phyloP scores from a whole-genome alignment of 371 early-diverging fungal species.

The Mucor sp. region DNA sequence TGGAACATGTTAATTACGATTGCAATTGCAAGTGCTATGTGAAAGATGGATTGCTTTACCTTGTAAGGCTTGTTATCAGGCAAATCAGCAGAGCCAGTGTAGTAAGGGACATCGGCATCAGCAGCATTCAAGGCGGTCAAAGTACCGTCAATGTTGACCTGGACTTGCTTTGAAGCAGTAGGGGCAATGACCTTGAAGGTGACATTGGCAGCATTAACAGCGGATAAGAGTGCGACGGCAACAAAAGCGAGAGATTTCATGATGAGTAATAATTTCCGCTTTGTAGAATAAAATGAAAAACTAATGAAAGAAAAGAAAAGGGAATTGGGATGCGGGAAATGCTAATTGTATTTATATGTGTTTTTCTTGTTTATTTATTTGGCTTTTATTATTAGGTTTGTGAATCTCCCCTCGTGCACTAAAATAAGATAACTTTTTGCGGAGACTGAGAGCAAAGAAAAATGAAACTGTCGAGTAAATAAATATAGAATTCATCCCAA shows the following conservation, averaged over 20 bases:
- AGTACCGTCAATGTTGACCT: slow-evolving; percentile 50
- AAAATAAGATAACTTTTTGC: not conserved
- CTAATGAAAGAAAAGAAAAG: slow-evolving; percentile 8
- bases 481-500: not conserved
- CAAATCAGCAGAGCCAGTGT: slow-evolving; percentile 49
- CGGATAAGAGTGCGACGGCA: slow-evolving; percentile 20
- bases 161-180: slow-evolving; percentile 31
- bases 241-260: slow-evolving; percentile 34
- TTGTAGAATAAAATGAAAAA: slow-evolving; percentile 5
- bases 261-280: slow-evolving; percentile 1
- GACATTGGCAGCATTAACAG: slow-evolving; percentile 26
- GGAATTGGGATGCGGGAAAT: slow-evolving; percentile 1
- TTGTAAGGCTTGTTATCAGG: slow-evolving; percentile 44
- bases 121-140: slow-evolving; percentile 32
- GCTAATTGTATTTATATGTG: slow-evolving; percentile 4
- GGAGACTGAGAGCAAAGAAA: slow-evolving; percentile 1
- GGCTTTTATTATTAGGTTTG: not conserved
- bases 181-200: slow-evolving; percentile 58
- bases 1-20: not conserved
- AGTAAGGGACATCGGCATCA: slow-evolving; percentile 53
- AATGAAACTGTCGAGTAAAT: slow-evolving; percentile 1
- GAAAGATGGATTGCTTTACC: slow-evolving; percentile 15
- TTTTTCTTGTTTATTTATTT: slow-evolving; percentile 1
- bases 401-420: slow-evolving; percentile 3
- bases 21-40: not conserved